These are phyloP conservation scores for Ambrosia trifida DNA, from an alignment of 129 eudicot species.

Conservation along the genomic window DNA sequence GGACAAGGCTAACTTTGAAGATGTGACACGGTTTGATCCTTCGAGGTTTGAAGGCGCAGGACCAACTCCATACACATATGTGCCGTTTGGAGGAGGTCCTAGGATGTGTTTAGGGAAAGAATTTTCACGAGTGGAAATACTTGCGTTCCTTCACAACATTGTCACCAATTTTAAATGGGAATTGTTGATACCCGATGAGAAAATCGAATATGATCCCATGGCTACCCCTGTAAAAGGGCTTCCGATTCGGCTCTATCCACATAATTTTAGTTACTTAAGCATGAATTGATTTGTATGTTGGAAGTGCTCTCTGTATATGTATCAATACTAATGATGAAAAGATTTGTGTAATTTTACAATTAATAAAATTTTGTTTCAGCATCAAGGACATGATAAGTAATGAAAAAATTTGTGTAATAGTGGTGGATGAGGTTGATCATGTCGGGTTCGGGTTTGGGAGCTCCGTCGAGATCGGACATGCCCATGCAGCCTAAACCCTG, in stretches of 20 bases:
- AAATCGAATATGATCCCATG: constrained; percentile 41
- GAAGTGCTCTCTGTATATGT: too few relatives aligned
- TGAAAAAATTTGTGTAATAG: too few relatives aligned
- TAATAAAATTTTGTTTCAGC: too few relatives aligned
- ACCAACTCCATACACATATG: constrained; percentile 43
- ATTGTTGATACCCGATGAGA: constrained; percentile 43
- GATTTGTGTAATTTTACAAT: too few relatives aligned
- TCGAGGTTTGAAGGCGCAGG: constrained; percentile 54
- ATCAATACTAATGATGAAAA: too few relatives aligned
- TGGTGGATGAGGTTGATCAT: too few relatives aligned
- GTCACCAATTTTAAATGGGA: constrained; percentile 47
- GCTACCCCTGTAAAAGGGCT: constrained; percentile 55
- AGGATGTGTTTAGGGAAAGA: constrained; percentile 67
- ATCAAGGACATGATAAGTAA: too few relatives aligned
- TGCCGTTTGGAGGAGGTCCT: constrained; percentile 64
- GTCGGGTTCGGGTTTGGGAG: background rate
- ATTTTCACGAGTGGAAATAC: constrained; percentile 51
- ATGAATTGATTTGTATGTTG: background rate
- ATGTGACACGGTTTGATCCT: constrained; percentile 40
- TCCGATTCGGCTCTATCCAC: constrained; percentile 45
- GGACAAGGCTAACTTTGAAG: constrained; percentile 27
- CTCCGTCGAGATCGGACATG: background rate
- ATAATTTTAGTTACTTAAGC: background rate
- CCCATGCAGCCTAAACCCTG: constrained; percentile 26
- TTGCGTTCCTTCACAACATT: constrained; percentile 47